A percentile compares a stretch with the other conserved stretches of the same genome.
phyloP scores from a whole-genome alignment of 345 rosid genomes.

The Microthlaspi erraticum region DNA sequence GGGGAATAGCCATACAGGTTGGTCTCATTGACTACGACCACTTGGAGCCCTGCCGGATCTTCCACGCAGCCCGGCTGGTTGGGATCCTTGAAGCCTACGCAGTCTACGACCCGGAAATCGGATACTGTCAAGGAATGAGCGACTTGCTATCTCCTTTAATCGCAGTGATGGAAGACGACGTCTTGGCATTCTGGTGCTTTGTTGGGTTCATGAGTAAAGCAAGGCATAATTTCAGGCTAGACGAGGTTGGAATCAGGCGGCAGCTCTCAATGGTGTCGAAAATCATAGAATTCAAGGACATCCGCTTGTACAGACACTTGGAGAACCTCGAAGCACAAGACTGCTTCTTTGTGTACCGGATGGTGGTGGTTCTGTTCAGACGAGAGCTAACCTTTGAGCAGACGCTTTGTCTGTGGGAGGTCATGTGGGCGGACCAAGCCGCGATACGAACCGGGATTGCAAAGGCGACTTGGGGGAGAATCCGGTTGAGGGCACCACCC shows the following conservation, averaged over 20 bases:
- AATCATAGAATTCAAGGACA: constrained; percentile 86
- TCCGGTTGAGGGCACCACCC: constrained; percentile 87
- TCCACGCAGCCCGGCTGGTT: constrained; percentile 86
- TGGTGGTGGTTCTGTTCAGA: constrained; percentile 93
- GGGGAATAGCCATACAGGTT: constrained; percentile 60
- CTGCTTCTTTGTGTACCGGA: constrained; percentile 92
- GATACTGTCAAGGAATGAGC: constrained; percentile 98
- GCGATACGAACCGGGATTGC: constrained; percentile 81
- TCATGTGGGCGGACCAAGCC: constrained; percentile 95
- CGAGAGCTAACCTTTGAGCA: constrained; percentile 84
- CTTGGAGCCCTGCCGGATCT: constrained; percentile 77
- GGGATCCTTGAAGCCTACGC: constrained; percentile 94
- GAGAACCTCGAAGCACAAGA: constrained; percentile 94
- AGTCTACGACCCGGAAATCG: constrained; percentile 76
- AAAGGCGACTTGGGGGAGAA: constrained; percentile 82
- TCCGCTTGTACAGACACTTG: constrained; percentile 75
- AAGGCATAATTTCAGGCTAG: constrained; percentile 88
- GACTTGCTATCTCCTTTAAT: constrained; percentile 85
- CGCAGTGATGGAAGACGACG: constrained; percentile 77
- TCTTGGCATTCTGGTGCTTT: constrained; percentile 92
- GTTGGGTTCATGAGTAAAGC: constrained; percentile 96
- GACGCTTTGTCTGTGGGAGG: constrained; percentile 95
- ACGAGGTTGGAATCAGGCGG: constrained; percentile 89
- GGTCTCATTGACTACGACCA: constrained; percentile 80
- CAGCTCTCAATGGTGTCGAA: constrained; percentile 79